Percentiles rank a stretch among this genome's conserved stretches.
phyloP scores from a whole-genome alignment of 73 alveolate species.

The Paramecium bursaria region DNA sequence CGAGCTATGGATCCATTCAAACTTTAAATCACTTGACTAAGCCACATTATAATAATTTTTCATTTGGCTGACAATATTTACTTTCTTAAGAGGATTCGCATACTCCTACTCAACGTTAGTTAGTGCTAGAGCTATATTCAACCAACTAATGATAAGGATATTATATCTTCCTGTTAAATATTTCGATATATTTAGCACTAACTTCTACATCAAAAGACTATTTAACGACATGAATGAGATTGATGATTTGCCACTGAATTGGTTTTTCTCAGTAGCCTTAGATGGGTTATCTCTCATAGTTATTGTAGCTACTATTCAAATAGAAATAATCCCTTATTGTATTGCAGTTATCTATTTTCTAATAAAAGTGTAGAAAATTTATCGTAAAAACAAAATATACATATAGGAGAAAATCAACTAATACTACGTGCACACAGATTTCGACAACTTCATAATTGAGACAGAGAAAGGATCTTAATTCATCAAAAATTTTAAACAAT shows the following conservation, averaged over 20 bases:
- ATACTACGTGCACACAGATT: background rate
- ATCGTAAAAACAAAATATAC: slow-evolving; percentile 1
- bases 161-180: slow-evolving; percentile 21
- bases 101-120: slow-evolving; percentile 56
- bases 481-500: slow-evolving; percentile 12
- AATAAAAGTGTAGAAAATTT: background rate
- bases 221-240: slow-evolving; percentile 49
- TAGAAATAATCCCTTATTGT: slow-evolving; percentile 42
- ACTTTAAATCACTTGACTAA: slow-evolving; percentile 40
- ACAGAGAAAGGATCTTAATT: slow-evolving; percentile 26
- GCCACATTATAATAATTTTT: slow-evolving; percentile 2
- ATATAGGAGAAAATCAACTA: background rate
- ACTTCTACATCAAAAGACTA: slow-evolving; percentile 19
- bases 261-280: background rate
- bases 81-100: slow-evolving; percentile 59
- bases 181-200: slow-evolving; percentile 27
- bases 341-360: background rate
- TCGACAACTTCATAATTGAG: slow-evolving; percentile 22
- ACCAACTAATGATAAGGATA: slow-evolving; percentile 23
- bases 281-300: slow-evolving; percentile 1
- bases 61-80: slow-evolving; percentile 10
- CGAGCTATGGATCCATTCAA: slow-evolving; percentile 58
- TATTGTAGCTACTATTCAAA: background rate
- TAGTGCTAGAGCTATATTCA: slow-evolving; percentile 55
- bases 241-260: slow-evolving; percentile 53